A percentile compares a stretch with the other conserved stretches of the same genome.
These are phyloP conservation scores for Magnaporthiopsis poae DNA, from an alignment of 2,329 filamentous ascomycete genomes.

Conservation along the genomic window DNA sequence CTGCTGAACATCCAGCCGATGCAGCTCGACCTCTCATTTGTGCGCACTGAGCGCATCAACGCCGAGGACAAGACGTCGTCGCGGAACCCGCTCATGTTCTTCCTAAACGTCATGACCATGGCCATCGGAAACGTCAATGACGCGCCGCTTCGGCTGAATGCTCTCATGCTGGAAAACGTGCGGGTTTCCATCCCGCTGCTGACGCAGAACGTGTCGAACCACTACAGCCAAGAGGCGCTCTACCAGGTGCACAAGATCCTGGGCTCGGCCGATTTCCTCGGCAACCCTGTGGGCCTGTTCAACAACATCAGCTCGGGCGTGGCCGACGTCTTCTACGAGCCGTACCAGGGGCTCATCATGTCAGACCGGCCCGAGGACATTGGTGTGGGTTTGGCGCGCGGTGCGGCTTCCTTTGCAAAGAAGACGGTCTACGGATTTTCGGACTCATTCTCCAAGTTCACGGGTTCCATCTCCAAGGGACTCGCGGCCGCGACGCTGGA, in stretches of 20 bases:
- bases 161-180: conserved; percentile 88
- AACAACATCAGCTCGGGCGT: conserved; percentile 97
- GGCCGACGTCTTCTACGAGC: conserved; percentile 97
- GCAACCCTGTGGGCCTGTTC: conserved; percentile 94
- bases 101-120: conserved; percentile 97
- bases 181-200: conserved; percentile 78
- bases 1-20: conserved; percentile 93
- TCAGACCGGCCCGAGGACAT: conserved; percentile 92
- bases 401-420: conserved; percentile 93
- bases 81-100: conserved; percentile 93
- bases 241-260: conserved; percentile 96
- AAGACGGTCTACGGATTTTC: conserved; percentile 97
- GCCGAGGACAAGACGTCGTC: conserved; percentile 88
- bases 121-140: conserved; percentile 98
- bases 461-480: conserved; percentile 92
- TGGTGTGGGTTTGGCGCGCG: conserved; percentile 88
- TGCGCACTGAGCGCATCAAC: conserved; percentile 91
- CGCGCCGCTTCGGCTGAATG: conserved; percentile 85
- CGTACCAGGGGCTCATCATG: conserved; percentile 91
- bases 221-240: conserved; percentile 93
- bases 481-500: conserved; percentile 90
- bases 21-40: conserved; percentile 94
- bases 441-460: conserved; percentile 95
- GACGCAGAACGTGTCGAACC: conserved; percentile 75
- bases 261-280: conserved; percentile 92